Base-by-base conservation (phyloP, 768 basidiomycete species). In the Calocybe indica region DNA sequence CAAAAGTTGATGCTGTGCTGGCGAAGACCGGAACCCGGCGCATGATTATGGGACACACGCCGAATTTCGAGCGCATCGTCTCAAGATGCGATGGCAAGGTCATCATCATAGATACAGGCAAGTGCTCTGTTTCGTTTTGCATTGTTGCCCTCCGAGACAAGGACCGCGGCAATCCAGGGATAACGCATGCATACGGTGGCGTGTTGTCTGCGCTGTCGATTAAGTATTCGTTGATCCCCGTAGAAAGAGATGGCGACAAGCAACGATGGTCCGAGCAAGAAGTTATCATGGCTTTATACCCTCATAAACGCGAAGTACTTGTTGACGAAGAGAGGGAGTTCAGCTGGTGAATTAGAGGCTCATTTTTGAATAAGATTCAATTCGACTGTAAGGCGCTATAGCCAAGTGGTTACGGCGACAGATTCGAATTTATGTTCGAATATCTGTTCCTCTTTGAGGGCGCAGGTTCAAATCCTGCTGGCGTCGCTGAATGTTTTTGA, bases 371-470 rank as follows among this genome's bases (percentile, higher is more conserved):
- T 29, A 33, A 29, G 31, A 3, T 5, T 43, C 34, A 31, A 31
- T 31, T 8, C 7, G 39, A 7, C 14, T 14, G 2, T 12, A 41
- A 5, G 42, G 30, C 42, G 42, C 78, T 76, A 80, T 80, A 80
- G 79, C 81, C 78, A 79, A 81, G 79, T 82, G 80, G 80, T 82
- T 82, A 82, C 78, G 78, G 80, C 80, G 80, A 79, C 72, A 79
- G 79, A 82, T 80, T 81, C 72, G 78, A 78, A 79, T 29, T 29
- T 4, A 9, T 13, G 6, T 43, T 22, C 6, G 28, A 43, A 9
- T 34, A 43, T 43, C 42, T 43, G 42, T 43, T 51, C 46, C 46
- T 47, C 46, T 47, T 47, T 47, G 46, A 47, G 46, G 46, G 46
- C 46, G 46, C 46, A 47, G 46, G 36, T 37, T 47, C 46, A 38